Conservation (phyloP, 345 rosid species). For the Populus nigra region DNA sequence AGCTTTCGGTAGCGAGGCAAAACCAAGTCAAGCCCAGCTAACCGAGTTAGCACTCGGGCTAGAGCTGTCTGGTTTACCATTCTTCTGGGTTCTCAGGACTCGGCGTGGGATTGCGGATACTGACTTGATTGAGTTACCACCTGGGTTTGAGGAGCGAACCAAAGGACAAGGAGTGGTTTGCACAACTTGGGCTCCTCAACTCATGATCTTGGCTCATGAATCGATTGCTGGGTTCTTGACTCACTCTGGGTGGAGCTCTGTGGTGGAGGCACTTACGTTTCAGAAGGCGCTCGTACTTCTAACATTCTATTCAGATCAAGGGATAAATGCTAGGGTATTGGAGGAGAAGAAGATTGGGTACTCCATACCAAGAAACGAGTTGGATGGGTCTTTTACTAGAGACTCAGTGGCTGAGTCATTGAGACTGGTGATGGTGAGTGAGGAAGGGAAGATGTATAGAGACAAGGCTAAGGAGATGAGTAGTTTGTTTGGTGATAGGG, state of each 20-base stretch:
- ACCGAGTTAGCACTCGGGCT: slow-evolving; percentile 9
- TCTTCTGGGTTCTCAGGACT: slow-evolving; percentile 11
- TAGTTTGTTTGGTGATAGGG: neutral
- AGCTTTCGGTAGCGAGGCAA: slow-evolving; percentile 14
- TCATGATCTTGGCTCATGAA: slow-evolving; percentile 1
- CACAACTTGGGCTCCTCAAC: slow-evolving; percentile 14
- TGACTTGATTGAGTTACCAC: neutral
- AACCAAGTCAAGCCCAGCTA: slow-evolving; percentile 1
- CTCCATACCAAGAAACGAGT: neutral
- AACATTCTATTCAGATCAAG: slow-evolving; percentile 6
- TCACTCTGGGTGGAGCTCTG: slow-evolving; percentile 2
- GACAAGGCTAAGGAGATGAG: no score
- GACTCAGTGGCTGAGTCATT: slow-evolving; percentile 8
- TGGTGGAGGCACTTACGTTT: neutral
- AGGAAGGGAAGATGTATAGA: neutral
- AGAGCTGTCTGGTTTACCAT: neutral
- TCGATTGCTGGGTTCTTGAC: slow-evolving; percentile 9
- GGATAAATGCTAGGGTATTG: slow-evolving; percentile 9
- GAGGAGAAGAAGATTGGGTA: slow-evolving; percentile 4
- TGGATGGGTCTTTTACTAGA: neutral
- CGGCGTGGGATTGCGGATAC: neutral
- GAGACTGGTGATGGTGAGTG: neutral
- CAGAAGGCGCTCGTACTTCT: neutral
- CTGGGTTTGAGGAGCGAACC: slow-evolving; percentile 7
- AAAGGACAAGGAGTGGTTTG: slow-evolving; percentile 6